Evolutionary conservation across 2,329 filamentous ascomycete genomes (phyloP), one percentile per base, ranked within the genome.

Genomic region (Boeremia exigua): DNA sequence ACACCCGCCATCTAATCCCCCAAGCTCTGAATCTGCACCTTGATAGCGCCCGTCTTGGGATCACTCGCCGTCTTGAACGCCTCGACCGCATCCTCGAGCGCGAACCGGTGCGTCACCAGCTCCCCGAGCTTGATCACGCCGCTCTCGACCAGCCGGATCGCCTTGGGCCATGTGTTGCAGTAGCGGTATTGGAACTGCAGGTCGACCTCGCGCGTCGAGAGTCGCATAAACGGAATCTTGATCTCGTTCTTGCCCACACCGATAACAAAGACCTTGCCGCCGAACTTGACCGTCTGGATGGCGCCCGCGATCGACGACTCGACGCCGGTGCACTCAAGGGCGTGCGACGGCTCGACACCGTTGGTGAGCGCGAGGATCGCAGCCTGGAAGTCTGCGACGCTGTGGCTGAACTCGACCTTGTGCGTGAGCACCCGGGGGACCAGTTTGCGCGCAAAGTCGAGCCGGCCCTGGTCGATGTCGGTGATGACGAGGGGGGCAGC

Each of bases 111-210:
- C 36, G 94, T 97, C 32, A 97, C 92, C 58, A 98, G 79, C 77
- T 86, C 89, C 68, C 84, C 84, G 72, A 97, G 79, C 73, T 96
- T 87, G 67, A 98, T 85, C 4, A 97, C 85, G 2, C 91, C 91
- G 72, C 88, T 92, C 81, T 92, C 86, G 33, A 98, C 84, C 62
- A 98, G 81, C 43, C 93, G 86, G 65, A 98, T 97, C 38, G 95
- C 94, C 60, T 91, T 86, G 30, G 94, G 95, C 94, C 94, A 98
- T 19, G 92, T 96, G 81, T 98, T 97, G 80, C 85, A 86, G 81
- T 98, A 98, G 59, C 95, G 86, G 81, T 98, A 98, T 81, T 98
- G 94, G 77, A 97, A 95, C 79, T 96, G 91, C 58, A 98, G 82
- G 78, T 98, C 94, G 66, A 98, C 90, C 80, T 98, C 95, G 61